phyloP scores from a whole-genome alignment of 2,329 filamentous ascomycete genomes.

The Penicillium italicum region DNA sequence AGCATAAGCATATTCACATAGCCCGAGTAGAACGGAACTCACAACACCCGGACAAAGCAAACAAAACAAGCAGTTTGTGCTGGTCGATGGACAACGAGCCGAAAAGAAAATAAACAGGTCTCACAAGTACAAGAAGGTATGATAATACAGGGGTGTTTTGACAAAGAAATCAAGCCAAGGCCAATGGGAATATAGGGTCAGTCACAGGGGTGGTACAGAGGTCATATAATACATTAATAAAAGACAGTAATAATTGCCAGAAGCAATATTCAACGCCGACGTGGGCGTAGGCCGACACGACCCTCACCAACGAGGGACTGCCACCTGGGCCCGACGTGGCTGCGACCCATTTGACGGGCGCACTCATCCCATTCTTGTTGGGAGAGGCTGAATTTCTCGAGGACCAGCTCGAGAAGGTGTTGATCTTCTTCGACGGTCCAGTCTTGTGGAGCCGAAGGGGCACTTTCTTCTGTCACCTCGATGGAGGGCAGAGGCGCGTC shows the following conservation, averaged over 20 bases:
- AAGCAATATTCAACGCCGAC: slow-evolving; percentile 17
- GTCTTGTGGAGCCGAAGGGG: slow-evolving; percentile 12
- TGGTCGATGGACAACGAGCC: background rate
- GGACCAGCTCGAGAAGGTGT: slow-evolving; percentile 42
- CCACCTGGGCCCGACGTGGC: slow-evolving; percentile 44
- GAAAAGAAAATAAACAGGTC: background rate
- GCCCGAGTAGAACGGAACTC: slow-evolving; percentile 2
- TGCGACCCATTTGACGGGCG: slow-evolving; percentile 40
- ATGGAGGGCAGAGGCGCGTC: slow-evolving; percentile 38
- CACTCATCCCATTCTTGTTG: slow-evolving; percentile 47
- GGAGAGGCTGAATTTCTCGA: slow-evolving; percentile 44
- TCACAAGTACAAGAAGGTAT: slow-evolving; percentile 2
- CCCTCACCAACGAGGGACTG: slow-evolving; percentile 42
- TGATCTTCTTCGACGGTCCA: slow-evolving; percentile 45
- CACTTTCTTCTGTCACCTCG: slow-evolving; percentile 26
- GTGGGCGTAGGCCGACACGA: slow-evolving; percentile 41
- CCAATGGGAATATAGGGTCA: slow-evolving; percentile 4
- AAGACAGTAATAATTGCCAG: background rate
- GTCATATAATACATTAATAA: slow-evolving; percentile 16
- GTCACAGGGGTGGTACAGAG: slow-evolving; percentile 15
- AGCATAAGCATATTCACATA: slow-evolving; percentile 7
- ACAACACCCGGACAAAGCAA: background rate
- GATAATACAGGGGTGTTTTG: slow-evolving; percentile 23
- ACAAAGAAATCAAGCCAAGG: slow-evolving; percentile 5
- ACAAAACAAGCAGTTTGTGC: slow-evolving; percentile 2